Conservation (phyloP, 768 basidiomycete genomes). For the Mycena metata region DNA sequence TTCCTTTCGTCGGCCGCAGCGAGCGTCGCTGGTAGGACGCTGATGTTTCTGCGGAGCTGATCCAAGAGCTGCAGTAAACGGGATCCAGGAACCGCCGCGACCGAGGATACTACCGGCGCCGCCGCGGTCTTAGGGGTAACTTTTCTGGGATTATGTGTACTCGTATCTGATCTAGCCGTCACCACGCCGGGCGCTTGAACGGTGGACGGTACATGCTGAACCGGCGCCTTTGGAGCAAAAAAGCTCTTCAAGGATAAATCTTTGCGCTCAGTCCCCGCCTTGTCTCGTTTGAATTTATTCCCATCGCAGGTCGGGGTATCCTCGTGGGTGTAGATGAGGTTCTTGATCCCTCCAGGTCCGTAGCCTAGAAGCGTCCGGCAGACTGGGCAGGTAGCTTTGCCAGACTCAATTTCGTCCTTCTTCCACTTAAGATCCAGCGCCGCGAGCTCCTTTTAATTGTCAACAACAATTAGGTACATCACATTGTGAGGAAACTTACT, state of each 20-base stretch:
- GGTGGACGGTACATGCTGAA: background rate
- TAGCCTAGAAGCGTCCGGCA: too few relatives aligned
- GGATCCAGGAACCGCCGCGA: background rate
- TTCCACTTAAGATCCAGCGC: too few relatives aligned
- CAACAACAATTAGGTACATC: too few relatives aligned
- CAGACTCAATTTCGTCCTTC: too few relatives aligned
- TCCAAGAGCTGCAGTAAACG: background rate
- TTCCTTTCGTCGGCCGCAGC: background rate
- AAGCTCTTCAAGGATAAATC: background rate
- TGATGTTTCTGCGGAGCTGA: background rate
- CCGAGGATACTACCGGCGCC: background rate
- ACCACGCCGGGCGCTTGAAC: background rate
- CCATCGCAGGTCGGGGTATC: background rate
- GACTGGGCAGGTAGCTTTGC: too few relatives aligned
- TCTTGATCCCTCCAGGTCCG: background rate
- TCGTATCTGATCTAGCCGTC: background rate
- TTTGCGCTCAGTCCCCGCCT: background rate
- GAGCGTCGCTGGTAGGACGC: background rate
- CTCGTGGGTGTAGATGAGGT: background rate
- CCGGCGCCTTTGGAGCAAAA: background rate
- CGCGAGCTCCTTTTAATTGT: too few relatives aligned
- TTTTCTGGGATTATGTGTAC: background rate
- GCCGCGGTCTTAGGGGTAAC: background rate
- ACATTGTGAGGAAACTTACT: too few relatives aligned
- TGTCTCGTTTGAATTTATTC: background rate